phyloP scores from a whole-genome alignment of 352 stramenopile species.

The Pythium angustatum region DNA sequence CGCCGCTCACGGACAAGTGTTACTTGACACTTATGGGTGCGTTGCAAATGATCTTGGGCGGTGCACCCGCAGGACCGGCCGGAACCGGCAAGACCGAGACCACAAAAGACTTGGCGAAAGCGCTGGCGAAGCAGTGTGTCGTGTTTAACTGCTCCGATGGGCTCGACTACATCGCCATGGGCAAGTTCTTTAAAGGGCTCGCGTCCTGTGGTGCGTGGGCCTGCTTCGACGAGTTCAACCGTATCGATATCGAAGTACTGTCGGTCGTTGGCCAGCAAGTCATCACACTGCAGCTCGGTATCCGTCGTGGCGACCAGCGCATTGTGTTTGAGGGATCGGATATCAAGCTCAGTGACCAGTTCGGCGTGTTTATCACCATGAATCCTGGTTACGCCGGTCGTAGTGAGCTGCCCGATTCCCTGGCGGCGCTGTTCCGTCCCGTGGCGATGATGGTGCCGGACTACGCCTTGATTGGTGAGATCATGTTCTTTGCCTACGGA shows the following conservation, averaged over 20 bases:
- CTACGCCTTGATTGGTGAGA: conserved; percentile 88
- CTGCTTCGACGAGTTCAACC: conserved; percentile 91
- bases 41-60: conserved; percentile 95
- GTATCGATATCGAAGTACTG: conserved; percentile 88
- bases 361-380: conserved; percentile 91
- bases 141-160: conserved; percentile 95
- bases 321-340: conserved; percentile 96
- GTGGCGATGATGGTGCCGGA: conserved; percentile 93
- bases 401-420: conserved; percentile 85
- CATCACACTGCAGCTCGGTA: conserved; percentile 89
- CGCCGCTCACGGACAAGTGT: conserved; percentile 95
- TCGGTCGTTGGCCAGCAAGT: conserved; percentile 91
- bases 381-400: conserved; percentile 88
- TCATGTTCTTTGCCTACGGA: conserved; percentile 91
- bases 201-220: conserved; percentile 93
- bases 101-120: conserved; percentile 95
- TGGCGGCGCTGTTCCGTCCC: conserved; percentile 83
- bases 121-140: conserved; percentile 94
- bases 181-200: conserved; percentile 94
- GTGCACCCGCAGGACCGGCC: conserved; percentile 90
- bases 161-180: conserved; percentile 94
- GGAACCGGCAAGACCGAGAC: conserved; percentile 96
- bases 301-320: conserved; percentile 75
- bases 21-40: conserved; percentile 96
- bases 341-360: conserved; percentile 93